Conservation (phyloP, 2,329 filamentous ascomycete species). For the Penicillium paneum region DNA sequence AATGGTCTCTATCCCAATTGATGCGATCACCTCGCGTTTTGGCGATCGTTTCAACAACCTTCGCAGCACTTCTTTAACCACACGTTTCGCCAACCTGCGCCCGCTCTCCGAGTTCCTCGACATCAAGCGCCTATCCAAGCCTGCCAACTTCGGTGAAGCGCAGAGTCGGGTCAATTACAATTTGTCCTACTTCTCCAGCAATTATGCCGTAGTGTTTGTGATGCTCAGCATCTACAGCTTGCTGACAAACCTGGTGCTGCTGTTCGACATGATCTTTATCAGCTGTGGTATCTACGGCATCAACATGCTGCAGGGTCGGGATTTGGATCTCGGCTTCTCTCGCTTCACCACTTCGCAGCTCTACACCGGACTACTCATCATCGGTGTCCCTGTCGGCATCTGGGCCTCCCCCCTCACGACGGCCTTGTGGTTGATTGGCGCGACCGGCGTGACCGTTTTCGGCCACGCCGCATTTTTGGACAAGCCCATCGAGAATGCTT, state of each 20-base stretch:
- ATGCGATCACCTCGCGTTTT: slow-evolving; percentile 84
- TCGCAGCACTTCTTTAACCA: slow-evolving; percentile 71
- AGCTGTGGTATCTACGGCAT: slow-evolving; percentile 86
- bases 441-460: slow-evolving; percentile 86
- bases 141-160: slow-evolving; percentile 81
- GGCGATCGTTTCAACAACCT: slow-evolving; percentile 86
- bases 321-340: slow-evolving; percentile 80
- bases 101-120: slow-evolving; percentile 93
- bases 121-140: slow-evolving; percentile 92
- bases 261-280: slow-evolving; percentile 90
- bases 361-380: slow-evolving; percentile 80
- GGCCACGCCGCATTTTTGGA: slow-evolving; percentile 96
- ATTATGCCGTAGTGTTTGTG: slow-evolving; percentile 89
- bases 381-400: slow-evolving; percentile 80
- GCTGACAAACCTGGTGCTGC: slow-evolving; percentile 77
- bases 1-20: slow-evolving; percentile 93
- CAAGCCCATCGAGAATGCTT: slow-evolving; percentile 99
- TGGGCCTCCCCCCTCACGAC: slow-evolving; percentile 80
- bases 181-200: slow-evolving; percentile 93
- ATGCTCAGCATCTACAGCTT: slow-evolving; percentile 96
- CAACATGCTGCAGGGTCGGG: slow-evolving; percentile 80
- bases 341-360: slow-evolving; percentile 87
- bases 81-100: slow-evolving; percentile 87
- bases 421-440: slow-evolving; percentile 92
- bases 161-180: slow-evolving; percentile 97